Conservation (phyloP, 352 stramenopile genomes). For the Globisporangium lucens region DNA sequence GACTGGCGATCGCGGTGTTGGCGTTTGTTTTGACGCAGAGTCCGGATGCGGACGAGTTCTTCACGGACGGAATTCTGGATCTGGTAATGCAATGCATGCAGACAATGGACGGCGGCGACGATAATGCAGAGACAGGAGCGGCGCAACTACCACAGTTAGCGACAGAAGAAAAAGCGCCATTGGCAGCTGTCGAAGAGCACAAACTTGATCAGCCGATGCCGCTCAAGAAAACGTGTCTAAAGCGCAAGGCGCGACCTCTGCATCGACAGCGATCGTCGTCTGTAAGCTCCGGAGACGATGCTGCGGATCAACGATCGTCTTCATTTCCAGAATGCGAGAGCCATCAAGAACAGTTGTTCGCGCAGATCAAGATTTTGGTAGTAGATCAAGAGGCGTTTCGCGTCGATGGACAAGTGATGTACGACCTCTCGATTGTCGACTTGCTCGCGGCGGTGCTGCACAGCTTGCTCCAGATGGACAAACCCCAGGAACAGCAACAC, state of each 20-base stretch:
- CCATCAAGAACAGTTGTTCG: not conserved
- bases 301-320: conserved; percentile 11
- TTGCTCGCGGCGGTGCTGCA: conserved; percentile 34
- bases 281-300: not conserved
- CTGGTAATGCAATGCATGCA: conserved; percentile 19
- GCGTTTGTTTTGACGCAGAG: conserved; percentile 35
- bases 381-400: conserved; percentile 29
- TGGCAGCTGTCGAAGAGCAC: not conserved
- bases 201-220: not conserved
- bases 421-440: conserved; percentile 24
- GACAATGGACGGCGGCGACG: not conserved
- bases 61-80: conserved; percentile 35
- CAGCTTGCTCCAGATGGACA: conserved; percentile 47
- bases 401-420: conserved; percentile 23
- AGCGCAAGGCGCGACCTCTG: conserved; percentile 32
- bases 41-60: conserved; percentile 29
- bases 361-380: conserved; percentile 19
- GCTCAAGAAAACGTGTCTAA: conserved; percentile 48
- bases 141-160: not conserved
- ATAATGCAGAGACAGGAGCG: not conserved
- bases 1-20: conserved; percentile 34
- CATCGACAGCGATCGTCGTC: not conserved
- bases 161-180: not conserved
- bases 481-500: not conserved
- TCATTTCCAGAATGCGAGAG: not conserved